Conservation (phyloP, 1,139 yeast genomes). For the Magnusiomyces tetraspermus region DNA sequence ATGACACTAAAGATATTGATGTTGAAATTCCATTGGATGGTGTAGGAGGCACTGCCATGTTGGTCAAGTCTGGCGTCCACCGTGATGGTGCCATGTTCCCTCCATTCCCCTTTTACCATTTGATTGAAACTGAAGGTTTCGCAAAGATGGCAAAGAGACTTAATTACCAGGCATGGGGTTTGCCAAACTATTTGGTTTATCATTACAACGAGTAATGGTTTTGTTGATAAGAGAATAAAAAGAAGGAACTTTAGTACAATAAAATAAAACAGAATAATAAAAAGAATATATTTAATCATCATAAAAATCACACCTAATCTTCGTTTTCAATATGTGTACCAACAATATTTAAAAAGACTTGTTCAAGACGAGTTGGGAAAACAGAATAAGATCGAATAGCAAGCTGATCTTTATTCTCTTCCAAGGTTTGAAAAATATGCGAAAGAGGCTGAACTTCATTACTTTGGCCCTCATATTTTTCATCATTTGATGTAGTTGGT, state of each 20-base stretch:
- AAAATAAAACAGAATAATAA: no score
- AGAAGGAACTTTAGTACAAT: no score
- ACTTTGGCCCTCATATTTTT: not conserved
- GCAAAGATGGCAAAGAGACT: constrained; percentile 95
- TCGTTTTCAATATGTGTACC: constrained; percentile 18
- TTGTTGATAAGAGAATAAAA: no score
- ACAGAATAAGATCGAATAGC: constrained; percentile 29
- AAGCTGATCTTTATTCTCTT: constrained; percentile 20
- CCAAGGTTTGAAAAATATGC: constrained; percentile 23
- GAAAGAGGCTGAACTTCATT: not conserved
- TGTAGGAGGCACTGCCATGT: constrained; percentile 89
- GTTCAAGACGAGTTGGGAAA: constrained; percentile 29
- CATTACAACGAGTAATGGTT: constrained; percentile 37
- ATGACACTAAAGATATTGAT: constrained; percentile 49
- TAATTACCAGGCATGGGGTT: constrained; percentile 82
- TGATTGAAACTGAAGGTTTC: constrained; percentile 96
- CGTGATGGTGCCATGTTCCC: constrained; percentile 99
- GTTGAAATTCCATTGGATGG: constrained; percentile 79
- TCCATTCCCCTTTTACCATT: constrained; percentile 90
- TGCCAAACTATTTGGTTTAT: constrained; percentile 88
- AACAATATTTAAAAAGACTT: constrained; percentile 31
- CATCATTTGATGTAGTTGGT: constrained; percentile 14
- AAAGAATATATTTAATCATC: no score
- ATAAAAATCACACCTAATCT: no score
- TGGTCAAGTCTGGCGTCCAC: constrained; percentile 95